These are phyloP conservation scores for Moesziomyces sp. DNA, from an alignment of 1,284 basidiomycete species.

Conservation along the genomic window DNA sequence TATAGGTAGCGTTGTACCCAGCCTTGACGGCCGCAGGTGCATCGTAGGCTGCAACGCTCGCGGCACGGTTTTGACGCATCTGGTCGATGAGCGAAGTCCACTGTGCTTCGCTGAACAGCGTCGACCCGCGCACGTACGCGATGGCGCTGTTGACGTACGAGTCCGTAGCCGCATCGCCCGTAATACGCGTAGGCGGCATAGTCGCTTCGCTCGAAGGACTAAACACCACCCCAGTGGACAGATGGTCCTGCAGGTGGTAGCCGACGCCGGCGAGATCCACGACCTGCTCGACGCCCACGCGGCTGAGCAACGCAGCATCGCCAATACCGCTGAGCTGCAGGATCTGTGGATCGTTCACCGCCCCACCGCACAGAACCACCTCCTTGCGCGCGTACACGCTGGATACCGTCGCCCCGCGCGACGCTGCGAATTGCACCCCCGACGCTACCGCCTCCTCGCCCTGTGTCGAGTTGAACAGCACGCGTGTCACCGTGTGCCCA, in stretches of 20 bases:
- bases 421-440: conserved; percentile 71
- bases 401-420: conserved; percentile 4
- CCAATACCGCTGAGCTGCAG: conserved; percentile 70
- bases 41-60: conserved; percentile 70
- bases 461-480: conserved; percentile 72
- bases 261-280: conserved; percentile 68
- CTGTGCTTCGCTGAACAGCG: conserved; percentile 69
- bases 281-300: conserved; percentile 43
- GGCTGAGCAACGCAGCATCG: conserved; percentile 72
- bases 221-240: conserved; percentile 23
- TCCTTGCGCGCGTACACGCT: conserved; percentile 67
- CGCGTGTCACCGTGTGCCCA: conserved; percentile 74
- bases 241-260: conserved; percentile 69
- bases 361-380: conserved; percentile 70
- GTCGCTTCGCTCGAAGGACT: conserved; percentile 65
- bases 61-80: conserved; percentile 10
- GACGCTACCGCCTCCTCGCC: conserved; percentile 70
- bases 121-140: conserved; percentile 75
- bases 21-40: conserved; percentile 73
- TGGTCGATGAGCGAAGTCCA: conserved; percentile 39
- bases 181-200: conserved; percentile 40
- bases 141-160: conserved; percentile 78
- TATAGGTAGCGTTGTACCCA: conserved; percentile 77
- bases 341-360: conserved; percentile 69
- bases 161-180: conserved; percentile 70